Percentiles rank a stretch among this genome's conserved stretches.
Conservation (phyloP, 2,329 filamentous ascomycete genomes). For the Myotisia sp. region DNA sequence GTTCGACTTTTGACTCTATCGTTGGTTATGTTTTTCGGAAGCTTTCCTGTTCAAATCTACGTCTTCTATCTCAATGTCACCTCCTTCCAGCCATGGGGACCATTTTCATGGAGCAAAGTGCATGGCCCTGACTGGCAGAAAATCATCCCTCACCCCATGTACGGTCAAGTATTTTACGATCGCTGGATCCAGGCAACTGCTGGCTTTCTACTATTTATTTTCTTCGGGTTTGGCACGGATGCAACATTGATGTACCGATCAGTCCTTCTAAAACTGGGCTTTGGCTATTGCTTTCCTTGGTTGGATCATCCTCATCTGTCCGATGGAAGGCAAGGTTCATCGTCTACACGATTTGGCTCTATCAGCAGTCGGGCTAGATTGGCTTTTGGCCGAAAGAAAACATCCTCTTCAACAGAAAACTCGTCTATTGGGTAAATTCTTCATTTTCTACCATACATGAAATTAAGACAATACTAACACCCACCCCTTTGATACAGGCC, state of each 20-base stretch:
- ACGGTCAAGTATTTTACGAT: constrained; percentile 37
- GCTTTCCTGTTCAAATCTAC: constrained; percentile 41
- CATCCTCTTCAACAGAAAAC: not conserved
- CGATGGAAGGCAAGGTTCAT: constrained; percentile 8
- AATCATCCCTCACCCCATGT: constrained; percentile 35
- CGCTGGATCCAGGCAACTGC: constrained; percentile 44
- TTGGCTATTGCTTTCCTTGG: constrained; percentile 22
- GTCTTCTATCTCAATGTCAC: constrained; percentile 34
- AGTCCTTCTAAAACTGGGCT: constrained; percentile 30
- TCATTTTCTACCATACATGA: too few species aligned
- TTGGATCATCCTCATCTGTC: constrained; percentile 14
- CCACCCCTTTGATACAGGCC: too few species aligned
- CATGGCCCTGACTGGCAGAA: constrained; percentile 39
- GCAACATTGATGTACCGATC: constrained; percentile 41
- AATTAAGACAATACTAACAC: too few species aligned
- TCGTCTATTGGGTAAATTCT: too few species aligned
- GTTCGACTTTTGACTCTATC: constrained; percentile 37
- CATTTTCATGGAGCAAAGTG: constrained; percentile 40
- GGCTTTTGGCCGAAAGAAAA: constrained; percentile 1
- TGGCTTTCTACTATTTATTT: constrained; percentile 44
- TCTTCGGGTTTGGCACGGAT: constrained; percentile 51
- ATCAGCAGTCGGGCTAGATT: constrained; percentile 18
- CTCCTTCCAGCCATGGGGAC: constrained; percentile 21
- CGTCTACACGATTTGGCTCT: constrained; percentile 13
- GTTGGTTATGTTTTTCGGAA: constrained; percentile 42